Base-by-base conservation (phyloP, 2,329 filamentous ascomycete genomes). In the Colletotrichum brevisporum region DNA sequence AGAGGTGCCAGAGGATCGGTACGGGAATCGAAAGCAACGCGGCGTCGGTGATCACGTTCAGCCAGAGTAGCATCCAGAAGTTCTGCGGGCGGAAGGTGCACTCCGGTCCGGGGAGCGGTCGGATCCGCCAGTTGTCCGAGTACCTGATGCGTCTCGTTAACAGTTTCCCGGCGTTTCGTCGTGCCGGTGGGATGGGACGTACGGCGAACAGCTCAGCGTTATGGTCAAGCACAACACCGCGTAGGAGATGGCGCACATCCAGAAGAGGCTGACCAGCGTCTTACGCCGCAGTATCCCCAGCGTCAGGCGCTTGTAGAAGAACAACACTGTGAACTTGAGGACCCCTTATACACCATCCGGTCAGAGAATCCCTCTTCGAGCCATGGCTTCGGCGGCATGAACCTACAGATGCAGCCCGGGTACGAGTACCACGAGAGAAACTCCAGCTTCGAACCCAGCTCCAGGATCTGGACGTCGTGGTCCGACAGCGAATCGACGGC, bases 291-390 rank as follows among this genome's bases (percentile, higher is more conserved):
- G 15, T 1, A 69, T 41, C 5, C 69, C 66, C 1, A 74, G 60
- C 1, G 74, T 75, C 2, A 77, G 61, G 6, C 75, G 73, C 18
- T 71, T 72, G 39, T 76, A 77, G 57, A 77, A 77, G 67, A 74
- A 75, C 3, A 77, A 59, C 0, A 76, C 73, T 6, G 70, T 72
- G 47, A 76, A 75, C 64, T 77, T 77, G 6, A 77, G 27, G 3
- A 71, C 65, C 75, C 75, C 75, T 76, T 36, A 2, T 6, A 4
- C 8, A 9, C 4, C 3, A 2, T 5, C 27, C 27, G 27, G 27
- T 31, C 4, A 31, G 24, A 1, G 8, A 1, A 5, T 10, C 6
- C 4, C 3, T 1, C 3, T 70, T 9, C 72, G 60, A 9, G 10
- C 10, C 6, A 6, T 6, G n/a, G 1, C 1, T 8, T 0, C 1